phyloP scores from a whole-genome alignment of 2,329 filamentous ascomycete species.

The Fusarium zealandicum region DNA sequence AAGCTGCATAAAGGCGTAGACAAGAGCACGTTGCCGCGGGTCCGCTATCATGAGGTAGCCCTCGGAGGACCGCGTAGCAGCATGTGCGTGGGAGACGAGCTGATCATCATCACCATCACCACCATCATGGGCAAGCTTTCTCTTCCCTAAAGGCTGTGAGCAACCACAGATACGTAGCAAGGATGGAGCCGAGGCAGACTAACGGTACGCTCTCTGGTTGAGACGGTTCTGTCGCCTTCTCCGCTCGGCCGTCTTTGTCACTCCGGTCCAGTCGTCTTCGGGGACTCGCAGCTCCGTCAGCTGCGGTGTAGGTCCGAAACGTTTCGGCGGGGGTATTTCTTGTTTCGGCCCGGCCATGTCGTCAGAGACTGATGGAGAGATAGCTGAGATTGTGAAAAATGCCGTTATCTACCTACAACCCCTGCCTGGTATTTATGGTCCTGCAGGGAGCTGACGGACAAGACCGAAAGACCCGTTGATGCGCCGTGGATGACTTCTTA shows the following conservation, averaged over 20 bases:
- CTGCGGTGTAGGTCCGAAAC: slow-evolving; percentile 17
- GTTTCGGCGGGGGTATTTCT: slow-evolving; percentile 8
- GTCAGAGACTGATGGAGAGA: not conserved
- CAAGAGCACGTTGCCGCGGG: slow-evolving; percentile 17
- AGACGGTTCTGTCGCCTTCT: slow-evolving; percentile 38
- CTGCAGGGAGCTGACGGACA: no score
- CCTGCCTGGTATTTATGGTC: not conserved
- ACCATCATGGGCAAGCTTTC: slow-evolving; percentile 22
- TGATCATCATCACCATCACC: not conserved
- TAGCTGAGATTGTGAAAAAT: no score
- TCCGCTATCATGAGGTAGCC: slow-evolving; percentile 7
- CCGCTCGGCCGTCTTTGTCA: slow-evolving; percentile 33
- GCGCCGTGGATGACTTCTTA: no score
- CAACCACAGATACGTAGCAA: no score
- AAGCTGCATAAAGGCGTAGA: slow-evolving; percentile 30
- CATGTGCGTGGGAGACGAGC: not conserved
- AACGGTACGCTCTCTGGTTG: slow-evolving; percentile 37
- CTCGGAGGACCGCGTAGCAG: not conserved
- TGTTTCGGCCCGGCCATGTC: slow-evolving; percentile 14
- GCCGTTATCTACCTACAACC: no score
- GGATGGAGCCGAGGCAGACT: no score
- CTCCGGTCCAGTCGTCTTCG: slow-evolving; percentile 37
- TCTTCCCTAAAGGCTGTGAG: slow-evolving; percentile 20
- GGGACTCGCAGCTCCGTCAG: slow-evolving; percentile 25
- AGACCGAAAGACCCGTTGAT: no score